Percentiles rank a stretch among this genome's conserved stretches.
Evolutionary conservation across 108 stramenopile genomes (phyloP).

Genomic region (Nannochloropsis salina): DNA sequence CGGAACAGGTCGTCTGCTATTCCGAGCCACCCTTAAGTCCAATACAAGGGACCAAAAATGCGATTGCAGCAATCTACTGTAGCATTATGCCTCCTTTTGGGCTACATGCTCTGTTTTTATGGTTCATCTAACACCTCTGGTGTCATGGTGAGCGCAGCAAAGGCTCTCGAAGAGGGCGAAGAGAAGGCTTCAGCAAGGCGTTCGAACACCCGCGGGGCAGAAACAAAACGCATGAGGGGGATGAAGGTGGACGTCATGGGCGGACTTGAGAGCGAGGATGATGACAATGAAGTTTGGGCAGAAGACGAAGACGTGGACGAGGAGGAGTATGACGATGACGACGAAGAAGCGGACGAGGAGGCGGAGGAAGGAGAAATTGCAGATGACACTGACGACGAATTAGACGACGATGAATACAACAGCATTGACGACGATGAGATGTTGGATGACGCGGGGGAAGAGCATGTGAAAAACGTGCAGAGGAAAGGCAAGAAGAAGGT

Average conservation of each 20-base stretch:
- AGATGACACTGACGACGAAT: neutral
- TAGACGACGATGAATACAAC: neutral
- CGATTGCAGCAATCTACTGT: too few relatives aligned
- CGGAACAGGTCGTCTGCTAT: too few relatives aligned
- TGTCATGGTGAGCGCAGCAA: neutral
- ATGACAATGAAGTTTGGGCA: neutral
- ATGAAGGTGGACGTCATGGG: slow-evolving; percentile 1
- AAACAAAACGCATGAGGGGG: neutral
- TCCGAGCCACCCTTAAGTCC: too few relatives aligned
- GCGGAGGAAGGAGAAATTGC: neutral
- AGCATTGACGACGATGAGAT: neutral
- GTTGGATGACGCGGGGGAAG: neutral
- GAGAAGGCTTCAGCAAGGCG: neutral
- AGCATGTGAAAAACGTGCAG: too few relatives aligned
- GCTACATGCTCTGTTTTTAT: too few relatives aligned
- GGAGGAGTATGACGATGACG: neutral
- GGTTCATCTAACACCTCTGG: too few relatives aligned
- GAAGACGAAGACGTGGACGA: neutral
- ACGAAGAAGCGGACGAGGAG: neutral
- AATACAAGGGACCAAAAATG: too few relatives aligned
- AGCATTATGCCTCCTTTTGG: too few relatives aligned
- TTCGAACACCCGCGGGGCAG: neutral
- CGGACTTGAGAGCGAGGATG: neutral
- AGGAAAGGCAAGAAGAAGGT: neutral
- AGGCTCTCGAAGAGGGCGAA: neutral